Conservation (phyloP, 257 asterid genomes). For the Salvia rosmarinus region DNA sequence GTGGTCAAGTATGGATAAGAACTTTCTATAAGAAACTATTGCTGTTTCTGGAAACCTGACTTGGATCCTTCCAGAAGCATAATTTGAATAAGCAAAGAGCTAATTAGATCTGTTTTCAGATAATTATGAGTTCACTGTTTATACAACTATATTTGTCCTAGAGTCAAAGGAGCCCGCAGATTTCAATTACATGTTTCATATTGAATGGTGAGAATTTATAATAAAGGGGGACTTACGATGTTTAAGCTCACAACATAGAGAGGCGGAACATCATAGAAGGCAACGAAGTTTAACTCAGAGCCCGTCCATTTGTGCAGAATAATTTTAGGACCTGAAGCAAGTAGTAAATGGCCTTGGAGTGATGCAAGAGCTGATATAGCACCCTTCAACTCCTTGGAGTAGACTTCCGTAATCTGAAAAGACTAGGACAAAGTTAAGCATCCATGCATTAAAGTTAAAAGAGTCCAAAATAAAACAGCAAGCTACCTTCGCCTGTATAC, state of each 20-base stretch:
- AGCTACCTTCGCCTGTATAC: conserved; percentile 63
- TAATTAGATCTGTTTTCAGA: conserved; percentile 1
- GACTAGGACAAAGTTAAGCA: conserved; percentile 22
- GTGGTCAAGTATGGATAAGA: not conserved
- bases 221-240: conserved; percentile 58
- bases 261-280: conserved; percentile 94
- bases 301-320: conserved; percentile 96
- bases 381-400: conserved; percentile 96
- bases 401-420: conserved; percentile 81
- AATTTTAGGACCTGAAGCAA: conserved; percentile 96
- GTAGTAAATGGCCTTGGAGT: conserved; percentile 90
- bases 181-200: conserved; percentile 9
- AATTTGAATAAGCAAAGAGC: conserved; percentile 17
- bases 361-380: conserved; percentile 98
- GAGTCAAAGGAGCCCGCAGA: not conserved
- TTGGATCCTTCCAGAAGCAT: conserved; percentile 13
- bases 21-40: not conserved
- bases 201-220: conserved; percentile 24
- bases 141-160: not conserved
- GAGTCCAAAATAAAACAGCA: conserved; percentile 18
- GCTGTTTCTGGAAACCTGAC: not conserved
- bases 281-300: conserved; percentile 83
- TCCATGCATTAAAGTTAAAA: conserved; percentile 26
- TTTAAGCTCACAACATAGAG: conserved; percentile 97
- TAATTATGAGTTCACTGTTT: conserved; percentile 12